Conservation (phyloP, 345 rosid species). For the Hibiscus tridactylites region DNA sequence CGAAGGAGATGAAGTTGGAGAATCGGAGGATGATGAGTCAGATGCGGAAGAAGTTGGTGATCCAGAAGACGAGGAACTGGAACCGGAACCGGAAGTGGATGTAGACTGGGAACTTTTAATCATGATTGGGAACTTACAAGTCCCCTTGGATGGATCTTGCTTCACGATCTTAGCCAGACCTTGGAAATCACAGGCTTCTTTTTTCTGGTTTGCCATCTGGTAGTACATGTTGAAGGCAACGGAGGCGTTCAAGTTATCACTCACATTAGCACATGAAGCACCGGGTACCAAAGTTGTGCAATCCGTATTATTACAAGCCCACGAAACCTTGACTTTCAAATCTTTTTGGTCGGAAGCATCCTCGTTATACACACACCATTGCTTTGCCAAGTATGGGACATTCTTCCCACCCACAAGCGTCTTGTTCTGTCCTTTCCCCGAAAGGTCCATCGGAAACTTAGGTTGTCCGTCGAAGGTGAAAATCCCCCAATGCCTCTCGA, state of each 20-base stretch:
- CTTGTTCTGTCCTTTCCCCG: conserved; percentile 48
- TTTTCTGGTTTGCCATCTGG: conserved; percentile 50
- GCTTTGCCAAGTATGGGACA: conserved; percentile 40
- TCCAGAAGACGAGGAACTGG: too few species aligned
- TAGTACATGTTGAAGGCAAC: conserved; percentile 74
- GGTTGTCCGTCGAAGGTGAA: conserved; percentile 65
- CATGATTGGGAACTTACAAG: conserved; percentile 52
- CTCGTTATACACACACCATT: conserved; percentile 53
- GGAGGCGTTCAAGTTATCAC: conserved; percentile 25
- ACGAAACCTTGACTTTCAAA: conserved; percentile 41
- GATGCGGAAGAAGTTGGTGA: not conserved
- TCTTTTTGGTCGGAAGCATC: conserved; percentile 9
- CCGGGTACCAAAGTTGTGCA: conserved; percentile 16
- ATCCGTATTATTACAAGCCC: conserved; percentile 9
- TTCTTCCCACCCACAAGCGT: conserved; percentile 48
- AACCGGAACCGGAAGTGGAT: not conserved
- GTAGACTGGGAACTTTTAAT: not conserved
- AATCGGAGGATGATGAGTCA: not conserved
- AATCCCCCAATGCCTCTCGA: conserved; percentile 91
- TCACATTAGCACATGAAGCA: conserved; percentile 26
- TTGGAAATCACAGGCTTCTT: conserved; percentile 50
- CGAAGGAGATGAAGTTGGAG: not conserved
- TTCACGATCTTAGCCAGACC: conserved; percentile 42
- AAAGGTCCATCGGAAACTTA: conserved; percentile 54
- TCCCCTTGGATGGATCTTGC: conserved; percentile 32